These are phyloP conservation scores for Cercophora newfieldiana DNA, from an alignment of 495 filamentous ascomycete genomes.

Conservation along the genomic window DNA sequence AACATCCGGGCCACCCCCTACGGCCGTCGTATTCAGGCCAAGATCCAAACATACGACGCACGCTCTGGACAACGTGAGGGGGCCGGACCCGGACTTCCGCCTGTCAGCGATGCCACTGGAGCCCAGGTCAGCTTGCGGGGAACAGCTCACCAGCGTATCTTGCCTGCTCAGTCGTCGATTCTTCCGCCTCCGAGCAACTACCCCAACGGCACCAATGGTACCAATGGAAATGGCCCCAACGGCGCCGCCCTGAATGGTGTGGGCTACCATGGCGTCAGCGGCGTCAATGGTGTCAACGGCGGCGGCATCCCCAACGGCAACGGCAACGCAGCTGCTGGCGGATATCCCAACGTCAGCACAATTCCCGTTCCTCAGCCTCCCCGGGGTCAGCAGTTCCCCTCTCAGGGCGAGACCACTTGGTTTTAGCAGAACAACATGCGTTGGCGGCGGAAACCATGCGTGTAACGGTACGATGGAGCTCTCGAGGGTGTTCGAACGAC, in stretches of 20 bases:
- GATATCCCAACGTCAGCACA: slow-evolving; percentile 30
- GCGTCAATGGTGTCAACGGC: slow-evolving; percentile 20
- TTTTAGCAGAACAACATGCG: slow-evolving; percentile 21
- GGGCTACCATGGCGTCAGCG: slow-evolving; percentile 30
- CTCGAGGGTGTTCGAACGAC: slow-evolving; percentile 22
- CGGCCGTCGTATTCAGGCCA: slow-evolving; percentile 86
- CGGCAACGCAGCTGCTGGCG: neutral
- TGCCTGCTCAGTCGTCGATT: slow-evolving; percentile 31
- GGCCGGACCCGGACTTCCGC: slow-evolving; percentile 30
- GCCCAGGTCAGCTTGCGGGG: slow-evolving; percentile 43
- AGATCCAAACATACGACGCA: slow-evolving; percentile 61
- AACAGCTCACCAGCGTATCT: slow-evolving; percentile 28
- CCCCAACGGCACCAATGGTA: neutral
- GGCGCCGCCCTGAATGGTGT: neutral
- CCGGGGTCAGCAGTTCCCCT: slow-evolving; percentile 24
- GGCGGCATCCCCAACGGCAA: neutral
- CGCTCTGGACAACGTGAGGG: slow-evolving; percentile 28
- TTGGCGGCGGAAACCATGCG: slow-evolving; percentile 14
- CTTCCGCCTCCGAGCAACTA: slow-evolving; percentile 4
- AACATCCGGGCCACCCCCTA: slow-evolving; percentile 85
- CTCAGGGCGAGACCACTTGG: slow-evolving; percentile 33
- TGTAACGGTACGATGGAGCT: slow-evolving; percentile 38
- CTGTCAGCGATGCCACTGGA: slow-evolving; percentile 41
- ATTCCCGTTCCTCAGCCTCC: slow-evolving; percentile 31
- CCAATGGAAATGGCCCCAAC: neutral